phyloP scores from a whole-genome alignment of 306 rosid genomes.

The cucumber (Cucumis sativus) region DNA sequence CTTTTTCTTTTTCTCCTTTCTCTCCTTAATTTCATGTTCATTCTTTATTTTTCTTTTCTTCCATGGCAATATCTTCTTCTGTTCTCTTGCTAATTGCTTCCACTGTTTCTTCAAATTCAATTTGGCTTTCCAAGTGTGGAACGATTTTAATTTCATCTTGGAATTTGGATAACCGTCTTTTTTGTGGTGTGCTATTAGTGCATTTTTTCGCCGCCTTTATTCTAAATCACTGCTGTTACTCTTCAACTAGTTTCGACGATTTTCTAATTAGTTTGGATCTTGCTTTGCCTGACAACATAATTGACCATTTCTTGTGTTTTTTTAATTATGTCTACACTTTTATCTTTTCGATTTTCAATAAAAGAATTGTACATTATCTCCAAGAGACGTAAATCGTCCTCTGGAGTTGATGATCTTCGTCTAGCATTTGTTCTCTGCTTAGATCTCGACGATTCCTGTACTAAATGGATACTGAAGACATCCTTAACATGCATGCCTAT shows the following conservation, averaged over 20 bases:
- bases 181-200: neutral
- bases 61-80: neutral
- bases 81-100: constrained; percentile 38
- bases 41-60: neutral
- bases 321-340: neutral
- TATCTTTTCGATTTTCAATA: neutral
- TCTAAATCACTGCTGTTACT: neutral
- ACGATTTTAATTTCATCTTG: neutral
- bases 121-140: neutral
- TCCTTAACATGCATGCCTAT: neutral
- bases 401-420: constrained; percentile 15
- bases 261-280: constrained; percentile 7
- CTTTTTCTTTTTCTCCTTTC: neutral
- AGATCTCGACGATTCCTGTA: constrained; percentile 21
- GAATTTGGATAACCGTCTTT: neutral
- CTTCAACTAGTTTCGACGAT: neutral
- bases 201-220: neutral
- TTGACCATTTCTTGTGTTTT: neutral
- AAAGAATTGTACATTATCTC: neutral
- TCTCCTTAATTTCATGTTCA: constrained; percentile 2
- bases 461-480: neutral
- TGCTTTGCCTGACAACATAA: neutral
- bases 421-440: neutral
- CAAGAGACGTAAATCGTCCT: neutral
- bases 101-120: neutral